Percentiles rank a stretch among this genome's conserved stretches.
phyloP scores from a whole-genome alignment of 495 filamentous ascomycete species.

The Aspergillus leporis region DNA sequence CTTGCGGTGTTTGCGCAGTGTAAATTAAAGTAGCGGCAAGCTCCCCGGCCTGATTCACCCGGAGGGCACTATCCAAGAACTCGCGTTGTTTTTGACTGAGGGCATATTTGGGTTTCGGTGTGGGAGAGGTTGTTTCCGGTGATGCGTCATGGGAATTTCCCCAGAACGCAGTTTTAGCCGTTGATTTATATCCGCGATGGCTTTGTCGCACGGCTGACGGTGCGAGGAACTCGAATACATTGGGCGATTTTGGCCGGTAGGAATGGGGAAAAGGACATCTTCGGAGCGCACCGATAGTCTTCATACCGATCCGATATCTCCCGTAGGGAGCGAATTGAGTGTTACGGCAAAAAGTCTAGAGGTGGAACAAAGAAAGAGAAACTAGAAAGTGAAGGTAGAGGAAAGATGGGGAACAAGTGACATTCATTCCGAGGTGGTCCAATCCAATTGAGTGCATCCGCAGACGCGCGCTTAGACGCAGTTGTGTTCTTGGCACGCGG shows the following conservation, averaged over 20 bases:
- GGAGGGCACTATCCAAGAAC: constrained; percentile 79
- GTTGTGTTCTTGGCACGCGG: constrained; percentile 19
- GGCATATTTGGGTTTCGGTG: constrained; percentile 54
- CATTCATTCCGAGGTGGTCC: constrained; percentile 19
- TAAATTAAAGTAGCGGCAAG: constrained; percentile 87
- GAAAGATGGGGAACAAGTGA: not conserved
- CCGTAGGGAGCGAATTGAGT: not conserved
- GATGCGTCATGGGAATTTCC: not conserved
- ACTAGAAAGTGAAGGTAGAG: not conserved
- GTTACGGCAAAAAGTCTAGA: not conserved
- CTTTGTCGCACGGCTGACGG: constrained; percentile 28
- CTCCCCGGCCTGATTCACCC: constrained; percentile 90
- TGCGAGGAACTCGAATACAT: constrained; percentile 47
- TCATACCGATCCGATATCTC: not conserved
- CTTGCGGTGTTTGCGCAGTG: constrained; percentile 72
- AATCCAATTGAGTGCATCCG: constrained; percentile 7
- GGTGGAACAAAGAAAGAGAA: not conserved
- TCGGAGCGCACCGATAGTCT: constrained; percentile 19
- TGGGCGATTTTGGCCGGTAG: constrained; percentile 20
- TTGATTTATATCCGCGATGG: constrained; percentile 32
- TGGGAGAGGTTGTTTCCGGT: constrained; percentile 13
- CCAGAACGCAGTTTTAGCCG: constrained; percentile 19
- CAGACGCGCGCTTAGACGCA: constrained; percentile 24
- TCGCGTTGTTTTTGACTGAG: constrained; percentile 68
- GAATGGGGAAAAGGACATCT: constrained; percentile 20